phyloP scores from a whole-genome alignment of 169 alveolate genomes.

The Cryptosporidium sp. region DNA sequence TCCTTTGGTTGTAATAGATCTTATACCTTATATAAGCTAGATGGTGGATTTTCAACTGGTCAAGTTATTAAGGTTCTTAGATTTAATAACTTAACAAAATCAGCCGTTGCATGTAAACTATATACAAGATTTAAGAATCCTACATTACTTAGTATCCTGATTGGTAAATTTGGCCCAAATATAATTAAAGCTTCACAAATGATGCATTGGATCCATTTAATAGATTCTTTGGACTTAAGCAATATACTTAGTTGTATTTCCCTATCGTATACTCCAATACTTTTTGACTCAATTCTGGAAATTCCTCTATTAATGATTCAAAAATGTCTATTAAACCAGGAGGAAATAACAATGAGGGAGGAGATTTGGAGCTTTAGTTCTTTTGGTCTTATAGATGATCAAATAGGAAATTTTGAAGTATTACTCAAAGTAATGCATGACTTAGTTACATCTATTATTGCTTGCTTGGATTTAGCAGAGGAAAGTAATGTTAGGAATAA shows the following conservation, averaged over 20 bases:
- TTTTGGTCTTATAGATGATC: slow-evolving; percentile 25
- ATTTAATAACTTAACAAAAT: slow-evolving; percentile 16
- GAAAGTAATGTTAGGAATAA: not conserved
- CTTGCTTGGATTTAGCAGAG: not conserved
- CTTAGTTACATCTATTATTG: slow-evolving; percentile 12
- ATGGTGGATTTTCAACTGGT: slow-evolving; percentile 1
- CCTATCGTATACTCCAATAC: slow-evolving; percentile 46
- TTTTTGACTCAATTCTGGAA: slow-evolving; percentile 33
- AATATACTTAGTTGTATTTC: slow-evolving; percentile 12
- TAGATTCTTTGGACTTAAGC: slow-evolving; percentile 13
- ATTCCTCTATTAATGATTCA: slow-evolving; percentile 34
- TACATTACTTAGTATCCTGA: slow-evolving; percentile 1
- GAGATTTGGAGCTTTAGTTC: slow-evolving; percentile 50
- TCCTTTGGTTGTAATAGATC: slow-evolving; percentile 31
- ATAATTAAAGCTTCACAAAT: slow-evolving; percentile 28
- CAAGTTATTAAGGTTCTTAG: slow-evolving; percentile 46
- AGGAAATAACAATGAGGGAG: slow-evolving; percentile 6
- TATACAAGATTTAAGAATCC: slow-evolving; percentile 26
- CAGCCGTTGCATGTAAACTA: slow-evolving; percentile 39
- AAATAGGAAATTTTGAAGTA: not conserved
- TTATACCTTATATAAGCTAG: slow-evolving; percentile 26
- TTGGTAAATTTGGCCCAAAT: slow-evolving; percentile 59
- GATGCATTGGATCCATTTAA: slow-evolving; percentile 48
- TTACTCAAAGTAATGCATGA: slow-evolving; percentile 26
- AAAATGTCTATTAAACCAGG: slow-evolving; percentile 38